phyloP scores from a whole-genome alignment of 2,329 filamentous ascomycete species.

The Cordyceps tenuipes region DNA sequence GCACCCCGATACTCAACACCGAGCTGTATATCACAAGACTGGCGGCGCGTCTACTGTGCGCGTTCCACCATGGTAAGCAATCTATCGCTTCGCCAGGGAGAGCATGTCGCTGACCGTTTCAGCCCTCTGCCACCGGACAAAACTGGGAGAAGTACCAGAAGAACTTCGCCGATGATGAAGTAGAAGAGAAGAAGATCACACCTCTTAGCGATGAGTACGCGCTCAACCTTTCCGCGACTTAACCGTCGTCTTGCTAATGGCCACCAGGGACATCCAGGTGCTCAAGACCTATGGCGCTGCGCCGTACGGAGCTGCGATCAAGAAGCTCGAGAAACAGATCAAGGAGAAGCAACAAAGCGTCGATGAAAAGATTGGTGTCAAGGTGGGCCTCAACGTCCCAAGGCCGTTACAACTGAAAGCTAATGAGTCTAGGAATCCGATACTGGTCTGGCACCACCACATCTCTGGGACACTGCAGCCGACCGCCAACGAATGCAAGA shows the following conservation, averaged over 20 bases:
- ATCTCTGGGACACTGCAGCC: slow-evolving; percentile 97
- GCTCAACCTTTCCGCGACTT: slow-evolving; percentile 15
- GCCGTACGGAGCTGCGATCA: slow-evolving; percentile 85
- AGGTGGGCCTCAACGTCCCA: slow-evolving; percentile 37
- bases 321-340: slow-evolving; percentile 98
- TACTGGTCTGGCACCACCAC: slow-evolving; percentile 92
- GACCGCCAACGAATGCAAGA: slow-evolving; percentile 98
- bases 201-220: slow-evolving; percentile 90
- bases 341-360: slow-evolving; percentile 98
- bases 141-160: slow-evolving; percentile 99
- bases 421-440: slow-evolving; percentile 71
- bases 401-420: slow-evolving; percentile 14
- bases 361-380: slow-evolving; percentile 94
- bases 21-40: not conserved
- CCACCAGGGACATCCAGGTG: slow-evolving; percentile 86
- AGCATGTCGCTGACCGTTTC: slow-evolving; percentile 25
- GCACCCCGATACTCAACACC: not conserved
- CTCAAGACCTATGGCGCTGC: slow-evolving; percentile 98
- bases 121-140: slow-evolving; percentile 90
- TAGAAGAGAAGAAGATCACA: slow-evolving; percentile 99
- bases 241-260: slow-evolving; percentile 1
- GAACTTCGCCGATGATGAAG: slow-evolving; percentile 91
- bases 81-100: slow-evolving; percentile 2
- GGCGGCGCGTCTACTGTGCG: slow-evolving; percentile 20
- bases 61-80: slow-evolving; percentile 35